Evolutionary conservation across 2,329 filamentous ascomycete genomes (phyloP).

Genomic region (Beauveria bassiana): DNA sequence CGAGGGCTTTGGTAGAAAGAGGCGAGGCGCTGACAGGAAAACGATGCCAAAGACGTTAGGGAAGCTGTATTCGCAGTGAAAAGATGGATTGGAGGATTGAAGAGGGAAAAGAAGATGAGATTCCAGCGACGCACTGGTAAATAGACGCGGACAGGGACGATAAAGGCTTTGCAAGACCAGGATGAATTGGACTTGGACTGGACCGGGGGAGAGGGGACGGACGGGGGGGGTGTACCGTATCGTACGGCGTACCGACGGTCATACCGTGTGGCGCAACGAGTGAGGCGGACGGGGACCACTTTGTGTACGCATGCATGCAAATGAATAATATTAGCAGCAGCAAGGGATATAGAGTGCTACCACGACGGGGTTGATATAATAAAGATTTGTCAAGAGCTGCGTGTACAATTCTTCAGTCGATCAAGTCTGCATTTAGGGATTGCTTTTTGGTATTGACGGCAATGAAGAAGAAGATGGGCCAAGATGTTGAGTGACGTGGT

Average conservation of each 20-base stretch:
- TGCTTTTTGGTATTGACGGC: too few relatives aligned
- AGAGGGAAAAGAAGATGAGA: not conserved
- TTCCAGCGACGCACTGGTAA: not conserved
- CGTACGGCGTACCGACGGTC: too few relatives aligned
- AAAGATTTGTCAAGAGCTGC: not conserved
- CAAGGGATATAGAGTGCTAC: not conserved
- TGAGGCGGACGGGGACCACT: not conserved
- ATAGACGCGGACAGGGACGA: not conserved
- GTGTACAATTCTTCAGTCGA: not conserved
- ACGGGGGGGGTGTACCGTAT: too few relatives aligned
- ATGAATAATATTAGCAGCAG: not conserved
- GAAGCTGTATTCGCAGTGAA: not conserved
- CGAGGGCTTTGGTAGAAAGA: not conserved
- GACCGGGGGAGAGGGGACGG: not conserved
- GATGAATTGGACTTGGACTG: not conserved
- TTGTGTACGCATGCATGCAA: not conserved
- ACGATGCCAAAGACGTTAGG: not conserved
- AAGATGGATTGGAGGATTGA: not conserved
- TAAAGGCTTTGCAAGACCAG: not conserved
- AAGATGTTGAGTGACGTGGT: too few relatives aligned
- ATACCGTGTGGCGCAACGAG: not conserved
- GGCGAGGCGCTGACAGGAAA: not conserved
- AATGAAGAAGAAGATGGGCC: not conserved
- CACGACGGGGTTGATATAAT: not conserved
- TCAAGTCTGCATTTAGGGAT: too few relatives aligned